Percentiles rank a stretch among this genome's conserved stretches.
phyloP scores from a whole-genome alignment of 176 grass and related monocot genomes.

The Typha latifolia region DNA sequence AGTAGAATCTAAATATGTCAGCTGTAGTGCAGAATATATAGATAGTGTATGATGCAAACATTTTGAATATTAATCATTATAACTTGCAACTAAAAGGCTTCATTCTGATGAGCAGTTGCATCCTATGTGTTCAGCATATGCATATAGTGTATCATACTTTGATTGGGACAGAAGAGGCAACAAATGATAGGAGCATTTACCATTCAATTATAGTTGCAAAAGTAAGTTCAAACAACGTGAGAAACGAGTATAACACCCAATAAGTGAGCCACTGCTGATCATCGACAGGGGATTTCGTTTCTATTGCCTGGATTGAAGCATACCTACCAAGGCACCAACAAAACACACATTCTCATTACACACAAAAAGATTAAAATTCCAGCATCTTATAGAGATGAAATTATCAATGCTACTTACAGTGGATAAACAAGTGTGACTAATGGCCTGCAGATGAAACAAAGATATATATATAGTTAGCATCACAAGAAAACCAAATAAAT shows the following conservation, averaged over 20 bases:
- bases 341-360: background rate
- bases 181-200: slow-evolving; percentile 20
- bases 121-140: too few species aligned
- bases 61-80: too few species aligned
- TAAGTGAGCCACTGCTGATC: slow-evolving; percentile 99
- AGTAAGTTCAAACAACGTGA: slow-evolving; percentile 94
- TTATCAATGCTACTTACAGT: slow-evolving; percentile 47
- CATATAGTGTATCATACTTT: background rate
- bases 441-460: slow-evolving; percentile 44
- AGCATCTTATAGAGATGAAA: background rate
- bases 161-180: background rate
- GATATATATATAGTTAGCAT: background rate
- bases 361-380: background rate
- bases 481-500: background rate
- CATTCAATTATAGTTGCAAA: slow-evolving; percentile 73
- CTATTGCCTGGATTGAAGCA: slow-evolving; percentile 88
- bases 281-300: slow-evolving; percentile 86
- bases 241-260: slow-evolving; percentile 94
- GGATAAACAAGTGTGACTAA: slow-evolving; percentile 88
- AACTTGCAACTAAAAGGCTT: too few species aligned
- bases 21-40: too few species aligned
- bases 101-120: too few species aligned
- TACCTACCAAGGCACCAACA: slow-evolving; percentile 35
- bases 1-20: too few species aligned
- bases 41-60: too few species aligned